Evolutionary conservation across 2,329 filamentous ascomycete genomes (phyloP).

Genomic region (Cladophialophora yegresii): DNA sequence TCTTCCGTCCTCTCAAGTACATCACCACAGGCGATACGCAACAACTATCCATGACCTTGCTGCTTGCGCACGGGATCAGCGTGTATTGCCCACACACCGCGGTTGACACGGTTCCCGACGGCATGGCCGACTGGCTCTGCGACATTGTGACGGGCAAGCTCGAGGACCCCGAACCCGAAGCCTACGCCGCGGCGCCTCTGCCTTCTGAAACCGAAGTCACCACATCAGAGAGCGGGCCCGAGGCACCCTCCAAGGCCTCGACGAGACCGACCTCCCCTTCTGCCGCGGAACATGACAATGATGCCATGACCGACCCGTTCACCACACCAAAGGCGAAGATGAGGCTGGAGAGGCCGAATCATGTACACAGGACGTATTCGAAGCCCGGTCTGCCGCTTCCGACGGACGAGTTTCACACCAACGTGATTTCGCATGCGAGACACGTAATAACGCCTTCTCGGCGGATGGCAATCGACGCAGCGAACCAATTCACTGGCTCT

Average conservation of each 20-base stretch:
- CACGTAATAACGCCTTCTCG: slow-evolving; percentile 56
- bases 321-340: slow-evolving; percentile 27
- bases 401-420: slow-evolving; percentile 40
- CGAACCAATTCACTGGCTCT: slow-evolving; percentile 37
- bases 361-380: slow-evolving; percentile 41
- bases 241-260: slow-evolving; percentile 19
- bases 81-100: slow-evolving; percentile 97
- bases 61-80: slow-evolving; percentile 84
- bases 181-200: slow-evolving; percentile 24
- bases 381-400: slow-evolving; percentile 46
- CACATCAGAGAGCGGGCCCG: slow-evolving; percentile 29
- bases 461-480: slow-evolving; percentile 40
- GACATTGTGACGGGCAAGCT: slow-evolving; percentile 70
- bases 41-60: slow-evolving; percentile 77
- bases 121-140: slow-evolving; percentile 92
- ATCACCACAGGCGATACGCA: slow-evolving; percentile 82
- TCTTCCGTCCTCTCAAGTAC: slow-evolving; percentile 89
- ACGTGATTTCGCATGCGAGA: slow-evolving; percentile 52
- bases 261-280: slow-evolving; percentile 31
- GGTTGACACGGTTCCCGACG: slow-evolving; percentile 79
- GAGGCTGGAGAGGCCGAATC: slow-evolving; percentile 20
- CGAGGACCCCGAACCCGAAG: slow-evolving; percentile 36
- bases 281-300: slow-evolving; percentile 18
- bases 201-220: slow-evolving; percentile 37
- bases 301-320: slow-evolving; percentile 43